Base-by-base conservation (phyloP, 1,139 yeast species). In the Hyphopichia burtonii region DNA sequence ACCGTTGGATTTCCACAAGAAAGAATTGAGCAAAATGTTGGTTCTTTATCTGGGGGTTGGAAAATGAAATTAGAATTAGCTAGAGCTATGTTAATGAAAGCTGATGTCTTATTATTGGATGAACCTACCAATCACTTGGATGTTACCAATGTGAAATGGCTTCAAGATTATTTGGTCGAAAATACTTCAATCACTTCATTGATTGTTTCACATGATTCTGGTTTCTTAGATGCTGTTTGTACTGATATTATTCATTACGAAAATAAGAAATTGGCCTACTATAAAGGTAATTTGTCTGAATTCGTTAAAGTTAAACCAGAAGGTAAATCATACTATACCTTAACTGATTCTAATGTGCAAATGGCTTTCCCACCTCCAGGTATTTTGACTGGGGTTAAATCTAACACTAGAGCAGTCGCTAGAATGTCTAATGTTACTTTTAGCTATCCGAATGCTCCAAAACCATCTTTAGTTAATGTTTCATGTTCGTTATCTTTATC, bases 321-420 rank as follows among this genome's bases (percentile, higher is more conserved):
- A 67, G 98, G 97, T 48, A 90, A 89, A 67, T 83, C 97, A 11
- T 93, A 93, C 68, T 93, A 93, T 64, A 91, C 97, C n/a, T 79
- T 93, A 59, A 85, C 96, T 35, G 98, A 91, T 64, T 80, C 95
- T 32, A 86, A 86, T 55, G 94, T 93, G 48, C 87, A 91, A 68
- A 93, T 93, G 97, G 90, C 91, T 16, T 93, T 93, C 86, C 99
- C 99, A 51, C 94, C 96, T 14, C 97, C 98, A 44, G 99, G 99
- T 57, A 86, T 91, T 53, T 76, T 93, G 55, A 85, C 96, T 15
- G 99, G 99, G 67, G 98, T 93, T 44, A 87, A 91, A 66, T 89
- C 97, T 37, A 87, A 79, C 62, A 91, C 98, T 11, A 83, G 97
- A 66, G 88, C 99, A 42, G 96, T 93, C 59, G 98, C 97, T 5